phyloP scores from a whole-genome alignment of 805 yeast genomes.

The Deakozyma indianensis region DNA sequence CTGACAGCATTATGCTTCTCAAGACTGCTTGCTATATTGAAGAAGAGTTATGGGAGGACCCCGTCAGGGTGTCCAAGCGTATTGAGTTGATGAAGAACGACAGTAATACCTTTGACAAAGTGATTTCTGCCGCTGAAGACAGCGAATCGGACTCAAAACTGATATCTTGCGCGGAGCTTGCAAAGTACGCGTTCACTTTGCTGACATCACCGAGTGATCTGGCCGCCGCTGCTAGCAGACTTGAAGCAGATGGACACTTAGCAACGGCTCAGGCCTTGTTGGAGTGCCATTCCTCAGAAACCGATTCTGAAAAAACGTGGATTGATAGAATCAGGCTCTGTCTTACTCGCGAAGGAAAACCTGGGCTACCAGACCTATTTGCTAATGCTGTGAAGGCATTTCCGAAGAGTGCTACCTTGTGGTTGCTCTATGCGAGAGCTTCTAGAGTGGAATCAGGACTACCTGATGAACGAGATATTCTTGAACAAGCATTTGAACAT shows the following conservation, averaged over 20 bases:
- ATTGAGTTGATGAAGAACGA: constrained; percentile 26
- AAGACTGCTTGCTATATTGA: background rate
- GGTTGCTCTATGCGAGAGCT: constrained; percentile 65
- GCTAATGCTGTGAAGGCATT: constrained; percentile 37
- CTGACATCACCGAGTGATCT: background rate
- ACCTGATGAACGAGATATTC: constrained; percentile 36
- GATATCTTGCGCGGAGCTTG: constrained; percentile 39
- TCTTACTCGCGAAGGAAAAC: background rate
- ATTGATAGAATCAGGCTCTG: background rate
- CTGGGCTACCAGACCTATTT: constrained; percentile 20
- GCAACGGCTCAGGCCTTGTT: background rate
- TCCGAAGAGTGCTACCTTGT: constrained; percentile 36
- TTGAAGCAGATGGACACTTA: background rate
- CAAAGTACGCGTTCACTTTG: background rate
- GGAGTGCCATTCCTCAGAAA: background rate
- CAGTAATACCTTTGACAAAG: constrained; percentile 19
- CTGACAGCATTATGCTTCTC: background rate
- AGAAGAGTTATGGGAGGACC: background rate
- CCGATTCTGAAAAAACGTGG: background rate
- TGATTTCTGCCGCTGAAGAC: constrained; percentile 42
- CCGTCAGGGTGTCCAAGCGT: constrained; percentile 17
- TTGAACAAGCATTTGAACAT: constrained; percentile 31
- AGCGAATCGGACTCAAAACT: constrained; percentile 35
- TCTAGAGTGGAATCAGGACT: constrained; percentile 37
- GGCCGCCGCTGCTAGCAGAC: background rate